Conservation (phyloP, 352 stramenopile species). For the Phytophthora melonis region DNA sequence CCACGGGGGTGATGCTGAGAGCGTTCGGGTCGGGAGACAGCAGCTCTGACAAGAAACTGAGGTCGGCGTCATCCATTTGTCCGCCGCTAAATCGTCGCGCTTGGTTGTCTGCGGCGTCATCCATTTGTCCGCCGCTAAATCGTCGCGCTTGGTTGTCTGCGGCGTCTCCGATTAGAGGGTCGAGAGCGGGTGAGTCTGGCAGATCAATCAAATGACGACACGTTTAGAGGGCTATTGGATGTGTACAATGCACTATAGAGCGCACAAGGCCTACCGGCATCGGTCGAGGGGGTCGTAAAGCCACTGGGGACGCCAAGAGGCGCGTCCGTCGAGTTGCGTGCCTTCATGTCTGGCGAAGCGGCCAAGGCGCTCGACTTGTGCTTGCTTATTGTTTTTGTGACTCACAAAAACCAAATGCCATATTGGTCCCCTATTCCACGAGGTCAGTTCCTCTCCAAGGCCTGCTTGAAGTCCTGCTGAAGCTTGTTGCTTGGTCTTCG, state of each 20-base stretch:
- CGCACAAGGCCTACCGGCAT: not conserved
- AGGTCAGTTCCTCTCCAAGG: not conserved
- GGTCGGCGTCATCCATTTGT: slow-evolving; percentile 31
- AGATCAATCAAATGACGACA: not conserved
- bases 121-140: slow-evolving; percentile 12
- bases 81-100: not conserved
- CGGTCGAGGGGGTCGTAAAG: not conserved
- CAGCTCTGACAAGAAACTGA: slow-evolving; percentile 61
- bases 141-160: not conserved
- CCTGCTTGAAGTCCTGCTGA: too few relatives aligned
- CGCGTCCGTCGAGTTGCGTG: not conserved
- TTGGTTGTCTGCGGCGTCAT: not conserved
- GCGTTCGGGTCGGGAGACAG: slow-evolving; percentile 48
- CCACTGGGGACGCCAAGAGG: not conserved
- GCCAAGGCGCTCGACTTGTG: not conserved
- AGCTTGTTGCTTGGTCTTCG: too few relatives aligned
- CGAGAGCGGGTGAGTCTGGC: not conserved
- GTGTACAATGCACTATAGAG: not conserved
- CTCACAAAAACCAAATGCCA: not conserved
- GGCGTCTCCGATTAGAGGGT: not conserved
- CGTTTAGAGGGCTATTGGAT: not conserved
- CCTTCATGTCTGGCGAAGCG: not conserved
- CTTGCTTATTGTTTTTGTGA: not conserved
- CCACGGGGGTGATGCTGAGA: slow-evolving; percentile 11
- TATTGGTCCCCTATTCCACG: not conserved